Base-by-base conservation (phyloP, 1,139 yeast species). In the Taphrina flavorubra region DNA sequence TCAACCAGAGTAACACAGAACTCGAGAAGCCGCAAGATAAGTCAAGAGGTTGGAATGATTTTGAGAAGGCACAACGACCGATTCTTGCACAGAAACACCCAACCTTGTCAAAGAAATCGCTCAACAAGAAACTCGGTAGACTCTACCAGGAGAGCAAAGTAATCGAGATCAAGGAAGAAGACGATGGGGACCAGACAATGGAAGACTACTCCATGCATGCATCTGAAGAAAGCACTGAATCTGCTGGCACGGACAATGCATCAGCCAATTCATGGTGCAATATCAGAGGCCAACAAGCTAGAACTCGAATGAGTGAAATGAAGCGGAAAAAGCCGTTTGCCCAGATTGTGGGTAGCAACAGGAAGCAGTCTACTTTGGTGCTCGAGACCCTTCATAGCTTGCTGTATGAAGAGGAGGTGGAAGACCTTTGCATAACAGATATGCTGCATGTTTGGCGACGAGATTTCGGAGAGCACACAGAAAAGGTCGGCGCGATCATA, bases 361-460 rank as follows among this genome's bases (percentile, higher is more conserved):
- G 53, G 10, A 31, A 37, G 42, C 58, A 53, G 20, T 34, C 58
- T 6, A 31, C 25, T 31, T n/a, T 53, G 42, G 16, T 42, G 20
- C 25, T 53, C 42, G 58, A 53, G 16, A 53, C 58, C 2, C 42
- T 53, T 10, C 42, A 36, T 8, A 36, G 42, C 34, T 16, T 53
- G 16, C 6, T 53, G 18, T 53, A 53, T n/a, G 58, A 53, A 53
- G 58, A 53, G 10, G 58, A 53, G 10, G 58, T 53, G 42, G 58
- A 16, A 14, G 58, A 53, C 16, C 34, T 53, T 6, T 53, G 58
- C 16, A 53, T 53, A 14, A 42, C 58, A 13, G 58, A 53, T 42
- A 53, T 53, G 58, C 14, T 53, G 7, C 25, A 36, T 16, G 58
- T 37, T 16, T 53, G 58, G 58, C 20, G 25, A 14, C 58, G 58